Conservation (phyloP, 345 rosid genomes). For the Lepidium aucheri region DNA sequence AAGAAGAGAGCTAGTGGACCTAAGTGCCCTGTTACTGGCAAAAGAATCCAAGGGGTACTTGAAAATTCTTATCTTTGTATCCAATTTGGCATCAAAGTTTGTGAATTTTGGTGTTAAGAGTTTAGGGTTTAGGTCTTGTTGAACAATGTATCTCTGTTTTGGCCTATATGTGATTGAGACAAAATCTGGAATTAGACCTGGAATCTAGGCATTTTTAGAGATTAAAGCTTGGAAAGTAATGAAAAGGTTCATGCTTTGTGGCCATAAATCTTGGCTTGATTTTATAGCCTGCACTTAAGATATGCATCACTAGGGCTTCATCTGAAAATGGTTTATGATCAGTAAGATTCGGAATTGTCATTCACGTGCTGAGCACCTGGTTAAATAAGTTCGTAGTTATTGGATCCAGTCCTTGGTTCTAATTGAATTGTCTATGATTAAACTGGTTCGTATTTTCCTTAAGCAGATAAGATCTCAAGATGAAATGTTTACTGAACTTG, state of each 20-base stretch:
- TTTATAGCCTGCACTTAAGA: neutral
- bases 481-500: neutral
- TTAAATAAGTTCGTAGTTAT: neutral
- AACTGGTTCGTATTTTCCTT: neutral
- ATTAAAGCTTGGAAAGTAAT: neutral
- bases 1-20: constrained; percentile 91
- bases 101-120: neutral
- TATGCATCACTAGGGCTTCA: neutral
- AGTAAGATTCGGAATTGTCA: neutral
- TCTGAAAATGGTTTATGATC: neutral
- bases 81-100: neutral
- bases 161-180: neutral
- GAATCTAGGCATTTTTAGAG: neutral
- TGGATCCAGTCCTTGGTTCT: neutral
- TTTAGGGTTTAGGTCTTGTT: neutral
- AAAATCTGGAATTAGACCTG: neutral
- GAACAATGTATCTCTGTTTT: neutral
- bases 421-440: neutral
- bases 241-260: neutral
- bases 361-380: neutral
- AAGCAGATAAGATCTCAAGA: neutral
- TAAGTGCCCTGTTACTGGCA: constrained; percentile 79
- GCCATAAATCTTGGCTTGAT: neutral
- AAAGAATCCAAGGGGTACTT: constrained; percentile 78
- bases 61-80: no score